Evolutionary conservation across 2,329 filamentous ascomycete genomes (phyloP), one percentile per base, ranked within the genome.

Genomic region (Cordyceps fumosorosea): DNA sequence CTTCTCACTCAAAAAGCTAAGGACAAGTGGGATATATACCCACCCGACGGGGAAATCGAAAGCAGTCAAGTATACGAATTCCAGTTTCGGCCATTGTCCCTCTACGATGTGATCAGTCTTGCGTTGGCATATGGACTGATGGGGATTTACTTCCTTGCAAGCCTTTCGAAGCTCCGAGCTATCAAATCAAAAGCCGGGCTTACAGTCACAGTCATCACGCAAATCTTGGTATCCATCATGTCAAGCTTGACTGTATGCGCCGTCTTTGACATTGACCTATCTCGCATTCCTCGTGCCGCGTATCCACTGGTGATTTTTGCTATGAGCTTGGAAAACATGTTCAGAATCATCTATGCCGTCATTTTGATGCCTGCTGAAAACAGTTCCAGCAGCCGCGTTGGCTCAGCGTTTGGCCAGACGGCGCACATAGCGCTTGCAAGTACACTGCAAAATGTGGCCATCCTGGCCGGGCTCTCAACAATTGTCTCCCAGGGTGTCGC

Each of bases 241-340:
- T 90, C 89, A 4, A 92, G 89, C 72, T 90, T 93, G 69, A 91
- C 89, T 0, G 80, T 93, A 44, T 93, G 90, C 69, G 89, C 89
- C 40, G 80, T 91, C 52, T 81, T 91, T 65, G 87, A 88, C 65
- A 84, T 93, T 68, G 88, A 93, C 68, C 76, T 93, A 18, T 89
- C 88, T 11, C 85, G 84, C 66, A 88, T 93, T 56, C 90, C 90
- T 3, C 81, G 86, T 64, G 87, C 87, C 58, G 85, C 85, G 42
- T 93, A 92, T 70, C 90, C 90, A 0, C 81, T 91, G 11, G 88
- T 91, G n/a, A 84, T 93, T 10, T 80, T 92, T 45, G 83, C 87
- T 45, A 87, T 91, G 75, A 91, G 90, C 56, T 76, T 93, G 37
- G 89, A 92, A 68, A 92, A 93, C 67, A 89, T 90, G 65, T 89